Evolutionary conservation across 257 asterid species (phyloP), one percentile per base, ranked within the genome.

Genomic region (Solanum rostratum): DNA sequence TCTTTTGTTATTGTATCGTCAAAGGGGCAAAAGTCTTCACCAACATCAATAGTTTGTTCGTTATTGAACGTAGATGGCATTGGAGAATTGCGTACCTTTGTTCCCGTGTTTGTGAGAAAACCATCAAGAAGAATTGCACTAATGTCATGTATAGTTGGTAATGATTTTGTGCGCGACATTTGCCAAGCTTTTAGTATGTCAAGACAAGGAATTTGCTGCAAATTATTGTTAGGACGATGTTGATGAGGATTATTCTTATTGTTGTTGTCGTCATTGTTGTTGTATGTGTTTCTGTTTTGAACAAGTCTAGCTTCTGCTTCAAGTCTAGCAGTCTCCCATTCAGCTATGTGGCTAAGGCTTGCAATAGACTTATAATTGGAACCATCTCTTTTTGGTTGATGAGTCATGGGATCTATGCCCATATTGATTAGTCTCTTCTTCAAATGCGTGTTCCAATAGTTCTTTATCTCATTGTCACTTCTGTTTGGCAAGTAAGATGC

Each of bases 321-420:
- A 11, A 86, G 88, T 22, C 89, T 59, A 79, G 91, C 88, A 29
- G 63, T 87, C 45, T 88, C 91, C 89, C 91, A 88, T 24, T 88
- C 89, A 29, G 87, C 89, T 83, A 86, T 82, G 73, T 88, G 91
- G 52, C 68, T 70, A 22, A 86, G 87, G 55, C 63, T 85, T 19
- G 85, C 85, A 13, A 86, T 81, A 24, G 83, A 83, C 33, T 85
- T 86, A 39, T 19, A 63, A 68, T 60, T 27, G 80, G 45, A 54
- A 83, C 29, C 60, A 24, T 60, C 71, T n/a, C 19, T 65, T 43
- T 76, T 81, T 41, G 88, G 89, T 59, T 82, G 86, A 43, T 86
- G 89, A 27, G 88, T 88, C 80, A 74, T 43, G 0, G 89, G 89
- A 69, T 88, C 89, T 27, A 82, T 60, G 15, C 87, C 89, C 91